Evolutionary conservation across 768 basidiomycete genomes (phyloP).

Genomic region (Galerina marginata): DNA sequence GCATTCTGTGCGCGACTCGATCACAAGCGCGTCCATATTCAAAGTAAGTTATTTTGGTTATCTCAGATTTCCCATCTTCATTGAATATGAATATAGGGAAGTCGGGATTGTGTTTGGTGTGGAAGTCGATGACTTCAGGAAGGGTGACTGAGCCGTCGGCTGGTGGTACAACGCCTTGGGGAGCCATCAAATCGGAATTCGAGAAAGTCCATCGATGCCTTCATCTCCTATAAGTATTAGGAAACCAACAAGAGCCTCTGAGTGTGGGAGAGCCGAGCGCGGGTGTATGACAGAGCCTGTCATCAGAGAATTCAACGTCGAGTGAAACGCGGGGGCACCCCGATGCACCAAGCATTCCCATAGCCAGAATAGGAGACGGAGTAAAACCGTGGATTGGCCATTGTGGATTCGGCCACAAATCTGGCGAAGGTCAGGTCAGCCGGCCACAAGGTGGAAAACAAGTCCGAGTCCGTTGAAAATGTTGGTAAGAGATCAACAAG

Average conservation of each 20-base stretch:
- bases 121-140: slow-evolving; percentile 38
- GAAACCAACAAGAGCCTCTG: neutral
- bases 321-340: neutral
- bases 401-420: neutral
- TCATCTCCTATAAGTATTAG: slow-evolving; percentile 3
- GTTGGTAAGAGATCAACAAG: slow-evolving; percentile 6
- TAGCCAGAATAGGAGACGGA: slow-evolving; percentile 2
- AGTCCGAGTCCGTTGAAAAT: neutral
- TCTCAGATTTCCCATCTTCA: slow-evolving; percentile 21
- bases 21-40: slow-evolving; percentile 53
- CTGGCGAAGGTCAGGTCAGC: neutral
- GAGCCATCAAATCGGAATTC: neutral
- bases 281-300: neutral
- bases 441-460: neutral
- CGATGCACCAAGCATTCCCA: neutral
- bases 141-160: slow-evolving; percentile 38
- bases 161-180: slow-evolving; percentile 25
- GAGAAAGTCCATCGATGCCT: neutral
- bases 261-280: neutral
- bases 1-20: slow-evolving; percentile 44
- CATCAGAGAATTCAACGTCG: neutral
- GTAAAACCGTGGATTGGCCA: neutral
- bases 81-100: slow-evolving; percentile 36
- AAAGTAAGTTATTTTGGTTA: slow-evolving; percentile 39
- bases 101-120: slow-evolving; percentile 39